Percentiles rank a stretch among this genome's conserved stretches.
These are phyloP conservation scores for Solanum rostratum DNA, from an alignment of 257 asterid genomes.

Conservation along the genomic window DNA sequence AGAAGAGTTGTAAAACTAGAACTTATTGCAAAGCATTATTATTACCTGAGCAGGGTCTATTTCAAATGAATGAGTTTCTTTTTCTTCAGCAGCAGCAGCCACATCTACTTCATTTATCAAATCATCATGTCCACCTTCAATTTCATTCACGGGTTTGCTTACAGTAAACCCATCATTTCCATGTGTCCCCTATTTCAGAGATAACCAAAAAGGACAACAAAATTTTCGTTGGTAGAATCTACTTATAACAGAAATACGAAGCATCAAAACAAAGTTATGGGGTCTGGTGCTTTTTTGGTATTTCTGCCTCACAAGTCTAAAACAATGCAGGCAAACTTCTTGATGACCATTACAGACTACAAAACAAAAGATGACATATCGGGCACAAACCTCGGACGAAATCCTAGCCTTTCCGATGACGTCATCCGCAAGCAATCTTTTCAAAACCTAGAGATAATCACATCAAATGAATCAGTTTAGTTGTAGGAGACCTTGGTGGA, in stretches of 20 bases:
- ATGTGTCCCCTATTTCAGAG: conserved; percentile 31
- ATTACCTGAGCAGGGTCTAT: conserved; percentile 85
- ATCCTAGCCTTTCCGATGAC: conserved; percentile 74
- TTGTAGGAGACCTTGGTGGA: not conserved
- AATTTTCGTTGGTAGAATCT: not conserved
- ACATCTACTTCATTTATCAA: conserved; percentile 83
- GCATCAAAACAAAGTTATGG: not conserved
- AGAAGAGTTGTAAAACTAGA: not conserved
- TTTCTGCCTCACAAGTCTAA: not conserved
- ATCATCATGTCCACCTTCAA: conserved; percentile 83
- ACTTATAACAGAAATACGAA: not conserved
- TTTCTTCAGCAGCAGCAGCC: conserved; percentile 97
- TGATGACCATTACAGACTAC: not conserved
- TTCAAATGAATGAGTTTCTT: conserved; percentile 92
- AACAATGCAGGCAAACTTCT: not conserved
- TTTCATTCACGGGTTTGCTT: conserved; percentile 75
- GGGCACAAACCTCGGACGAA: conserved; percentile 37
- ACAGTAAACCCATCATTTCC: conserved; percentile 70
- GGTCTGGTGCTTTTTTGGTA: not conserved
- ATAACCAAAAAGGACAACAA: not conserved
- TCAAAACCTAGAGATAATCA: conserved; percentile 50
- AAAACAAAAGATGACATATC: not conserved
- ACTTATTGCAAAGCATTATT: not conserved
- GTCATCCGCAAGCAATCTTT: conserved; percentile 68
- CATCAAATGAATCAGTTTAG: not conserved